A percentile compares a stretch with the other conserved stretches of the same genome.
Conservation (phyloP, 2,329 filamentous ascomycete genomes). For the Penicillium hesseltinei region DNA sequence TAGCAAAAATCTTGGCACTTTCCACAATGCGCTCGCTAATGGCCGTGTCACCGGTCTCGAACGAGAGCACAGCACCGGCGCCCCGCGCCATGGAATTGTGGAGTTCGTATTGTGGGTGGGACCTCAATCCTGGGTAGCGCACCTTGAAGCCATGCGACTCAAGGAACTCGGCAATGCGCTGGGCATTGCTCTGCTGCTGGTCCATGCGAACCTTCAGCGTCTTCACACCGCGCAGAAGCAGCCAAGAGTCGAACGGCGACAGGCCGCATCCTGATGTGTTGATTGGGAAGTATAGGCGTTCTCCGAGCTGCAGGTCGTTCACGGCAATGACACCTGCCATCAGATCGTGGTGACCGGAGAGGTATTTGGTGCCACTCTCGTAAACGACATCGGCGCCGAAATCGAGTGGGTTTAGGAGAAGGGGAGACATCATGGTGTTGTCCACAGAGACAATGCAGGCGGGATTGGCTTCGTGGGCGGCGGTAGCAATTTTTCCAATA, state of each 20-base stretch:
- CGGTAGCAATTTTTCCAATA: conserved; percentile 72
- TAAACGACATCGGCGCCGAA: conserved; percentile 95
- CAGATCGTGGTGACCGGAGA: conserved; percentile 96
- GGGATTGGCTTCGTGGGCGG: conserved; percentile 74
- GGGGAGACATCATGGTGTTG: conserved; percentile 97
- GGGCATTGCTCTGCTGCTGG: conserved; percentile 91
- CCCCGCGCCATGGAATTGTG: conserved; percentile 95
- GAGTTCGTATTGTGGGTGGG: conserved; percentile 92
- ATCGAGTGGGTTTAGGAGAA: conserved; percentile 90
- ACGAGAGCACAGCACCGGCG: conserved; percentile 89
- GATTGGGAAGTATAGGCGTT: conserved; percentile 94
- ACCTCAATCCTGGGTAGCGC: conserved; percentile 88
- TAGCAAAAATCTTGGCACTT: conserved; percentile 85
- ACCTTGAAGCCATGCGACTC: conserved; percentile 91
- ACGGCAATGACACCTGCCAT: conserved; percentile 97
- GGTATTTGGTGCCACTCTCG: conserved; percentile 95
- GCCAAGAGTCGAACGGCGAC: conserved; percentile 91
- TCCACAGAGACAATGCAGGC: conserved; percentile 85
- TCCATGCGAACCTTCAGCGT: conserved; percentile 98
- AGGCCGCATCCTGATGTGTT: conserved; percentile 94
- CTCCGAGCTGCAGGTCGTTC: conserved; percentile 76
- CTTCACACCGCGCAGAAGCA: conserved; percentile 93
- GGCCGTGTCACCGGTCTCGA: conserved; percentile 84
- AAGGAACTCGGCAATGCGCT: conserved; percentile 86
- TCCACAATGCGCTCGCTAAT: conserved; percentile 93